phyloP scores from a whole-genome alignment of 495 filamentous ascomycete genomes.

The Bombardia bombarda region DNA sequence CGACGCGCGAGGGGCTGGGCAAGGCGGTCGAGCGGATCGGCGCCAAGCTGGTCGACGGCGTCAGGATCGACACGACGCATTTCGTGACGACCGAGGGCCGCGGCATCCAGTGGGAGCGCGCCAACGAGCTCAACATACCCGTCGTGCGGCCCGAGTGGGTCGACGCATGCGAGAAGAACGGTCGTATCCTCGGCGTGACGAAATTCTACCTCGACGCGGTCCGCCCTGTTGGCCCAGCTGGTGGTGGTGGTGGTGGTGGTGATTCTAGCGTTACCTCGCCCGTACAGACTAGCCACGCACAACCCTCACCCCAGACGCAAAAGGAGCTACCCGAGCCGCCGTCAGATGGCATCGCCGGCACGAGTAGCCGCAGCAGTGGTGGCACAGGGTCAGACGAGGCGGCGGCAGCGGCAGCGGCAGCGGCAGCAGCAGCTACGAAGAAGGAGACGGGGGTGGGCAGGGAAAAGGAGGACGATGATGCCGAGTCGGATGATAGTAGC shows the following conservation, averaged over 20 bases:
- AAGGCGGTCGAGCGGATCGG: constrained; percentile 80
- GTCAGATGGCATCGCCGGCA: constrained; percentile 7
- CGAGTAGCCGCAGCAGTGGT: neutral
- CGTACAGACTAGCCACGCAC: constrained; percentile 1
- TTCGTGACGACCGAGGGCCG: constrained; percentile 97
- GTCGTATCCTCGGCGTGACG: constrained; percentile 86
- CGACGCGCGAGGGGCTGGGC: constrained; percentile 63
- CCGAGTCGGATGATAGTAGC: constrained; percentile 17
- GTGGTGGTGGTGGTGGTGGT: too few species aligned
- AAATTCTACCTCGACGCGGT: constrained; percentile 88
- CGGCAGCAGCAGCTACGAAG: constrained; percentile 7
- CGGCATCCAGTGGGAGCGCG: constrained; percentile 87
- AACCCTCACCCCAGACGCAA: constrained; percentile 12
- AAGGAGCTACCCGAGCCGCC: constrained; percentile 32
- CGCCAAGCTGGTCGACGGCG: constrained; percentile 81
- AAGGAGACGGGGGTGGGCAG: constrained; percentile 17
- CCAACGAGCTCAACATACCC: constrained; percentile 95
- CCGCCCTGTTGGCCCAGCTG: constrained; percentile 13
- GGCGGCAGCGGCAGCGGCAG: neutral
- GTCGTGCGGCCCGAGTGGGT: constrained; percentile 98
- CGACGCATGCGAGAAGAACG: constrained; percentile 85
- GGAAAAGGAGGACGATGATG: constrained; percentile 16
- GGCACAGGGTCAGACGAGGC: neutral
- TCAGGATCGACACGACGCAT: constrained; percentile 96
- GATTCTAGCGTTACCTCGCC: constrained; percentile 22